Evolutionary conservation across 345 rosid species (phyloP).

Genomic region (Alliaria petiolata): DNA sequence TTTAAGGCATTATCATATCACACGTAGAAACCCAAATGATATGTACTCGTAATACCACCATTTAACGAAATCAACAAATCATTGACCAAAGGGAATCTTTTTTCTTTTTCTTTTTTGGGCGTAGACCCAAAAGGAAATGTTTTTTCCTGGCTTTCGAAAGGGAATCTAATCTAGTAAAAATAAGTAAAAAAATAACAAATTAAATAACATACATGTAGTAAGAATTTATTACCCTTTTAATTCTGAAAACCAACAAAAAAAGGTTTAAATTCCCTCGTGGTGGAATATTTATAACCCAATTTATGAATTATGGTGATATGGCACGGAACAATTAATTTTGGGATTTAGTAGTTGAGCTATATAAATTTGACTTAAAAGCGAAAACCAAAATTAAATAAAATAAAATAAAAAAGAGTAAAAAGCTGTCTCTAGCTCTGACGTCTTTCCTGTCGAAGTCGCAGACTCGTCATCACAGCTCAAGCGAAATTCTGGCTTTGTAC

Average conservation of each 20-base stretch:
- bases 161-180: slow-evolving; percentile 13
- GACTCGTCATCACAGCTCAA: slow-evolving; percentile 37
- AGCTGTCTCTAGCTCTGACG: slow-evolving; percentile 33
- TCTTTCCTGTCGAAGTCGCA: slow-evolving; percentile 35
- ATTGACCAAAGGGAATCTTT: slow-evolving; percentile 8
- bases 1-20: too few species aligned
- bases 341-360: slow-evolving; percentile 22
- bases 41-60: not conserved
- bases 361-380: slow-evolving; percentile 14
- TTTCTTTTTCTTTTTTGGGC: not conserved
- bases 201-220: not conserved
- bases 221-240: not conserved
- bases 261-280: not conserved
- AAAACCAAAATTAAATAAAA: not conserved
- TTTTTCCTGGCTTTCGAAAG: not conserved
- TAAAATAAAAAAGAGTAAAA: not conserved
- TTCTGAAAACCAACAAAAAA: too few species aligned
- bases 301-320: not conserved
- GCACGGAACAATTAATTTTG: not conserved
- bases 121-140: slow-evolving; percentile 15
- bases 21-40: not conserved
- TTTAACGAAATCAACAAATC: slow-evolving; percentile 3
- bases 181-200: not conserved
- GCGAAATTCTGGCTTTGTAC: slow-evolving; percentile 7
- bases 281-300: not conserved